These are phyloP conservation scores for Asterionellopsis glacialis DNA, from an alignment of 108 stramenopile species.

Conservation along the genomic window DNA sequence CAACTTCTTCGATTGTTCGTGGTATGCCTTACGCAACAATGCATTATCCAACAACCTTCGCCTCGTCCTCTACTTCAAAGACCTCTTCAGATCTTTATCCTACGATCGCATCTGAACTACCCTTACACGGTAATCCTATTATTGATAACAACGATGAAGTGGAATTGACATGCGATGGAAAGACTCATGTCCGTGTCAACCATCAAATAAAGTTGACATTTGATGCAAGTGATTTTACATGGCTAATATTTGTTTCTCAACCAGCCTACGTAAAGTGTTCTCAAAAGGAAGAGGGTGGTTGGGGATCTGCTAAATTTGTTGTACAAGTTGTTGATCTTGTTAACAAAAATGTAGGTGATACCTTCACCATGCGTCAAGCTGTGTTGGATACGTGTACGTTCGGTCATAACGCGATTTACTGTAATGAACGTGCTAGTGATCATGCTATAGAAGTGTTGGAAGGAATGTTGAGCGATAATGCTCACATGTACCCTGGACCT, in stretches of 20 bases:
- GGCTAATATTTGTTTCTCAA: constrained; percentile 87
- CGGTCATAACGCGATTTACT: constrained; percentile 55
- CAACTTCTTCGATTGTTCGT: constrained; percentile 71
- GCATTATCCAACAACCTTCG: constrained; percentile 35
- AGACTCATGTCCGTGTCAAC: constrained; percentile 30
- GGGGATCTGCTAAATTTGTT: constrained; percentile 26
- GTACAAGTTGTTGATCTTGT: constrained; percentile 22
- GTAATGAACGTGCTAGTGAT: constrained; percentile 15
- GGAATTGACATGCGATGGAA: constrained; percentile 9
- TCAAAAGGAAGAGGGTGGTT: constrained; percentile 19
- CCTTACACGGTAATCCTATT: constrained; percentile 16
- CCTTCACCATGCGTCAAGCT: constrained; percentile 70
- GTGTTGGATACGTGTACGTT: constrained; percentile 78
- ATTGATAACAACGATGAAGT: constrained; percentile 18
- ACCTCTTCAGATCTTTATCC: constrained; percentile 20
- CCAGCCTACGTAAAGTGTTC: constrained; percentile 61
- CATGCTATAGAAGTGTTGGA: constrained; percentile 22
- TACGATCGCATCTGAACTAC: constrained; percentile 37
- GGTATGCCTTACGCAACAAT: constrained; percentile 90
- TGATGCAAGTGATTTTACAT: constrained; percentile 73
- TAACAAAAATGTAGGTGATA: constrained; percentile 6
- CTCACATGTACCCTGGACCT: constrained; percentile 67
- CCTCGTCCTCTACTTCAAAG: neutral
- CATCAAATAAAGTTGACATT: constrained; percentile 63
- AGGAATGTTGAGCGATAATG: constrained; percentile 52